A percentile compares a stretch with the other conserved stretches of the same genome.
These are phyloP conservation scores for Capniomyces stellatus DNA, from an alignment of 371 early-diverging fungal genomes.

Conservation along the genomic window DNA sequence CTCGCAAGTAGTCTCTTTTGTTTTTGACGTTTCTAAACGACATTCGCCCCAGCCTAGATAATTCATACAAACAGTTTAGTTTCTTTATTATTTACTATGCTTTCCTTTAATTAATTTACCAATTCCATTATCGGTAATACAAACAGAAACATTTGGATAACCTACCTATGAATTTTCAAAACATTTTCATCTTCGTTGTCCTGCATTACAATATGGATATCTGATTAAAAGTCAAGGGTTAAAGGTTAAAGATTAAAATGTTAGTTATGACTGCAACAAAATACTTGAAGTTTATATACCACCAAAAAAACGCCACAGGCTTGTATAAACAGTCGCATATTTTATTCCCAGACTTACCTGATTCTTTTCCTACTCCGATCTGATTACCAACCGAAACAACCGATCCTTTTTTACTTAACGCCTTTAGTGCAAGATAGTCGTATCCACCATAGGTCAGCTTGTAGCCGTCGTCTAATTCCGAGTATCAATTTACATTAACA, in stretches of 20 bases:
- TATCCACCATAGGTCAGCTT: conserved; percentile 97
- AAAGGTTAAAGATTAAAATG: too few relatives aligned
- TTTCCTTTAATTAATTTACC: not conserved
- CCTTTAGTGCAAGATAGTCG: conserved; percentile 95
- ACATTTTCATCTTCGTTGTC: not conserved
- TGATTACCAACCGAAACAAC: conserved; percentile 94
- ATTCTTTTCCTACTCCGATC: conserved; percentile 99
- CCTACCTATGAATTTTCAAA: conserved; percentile 1
- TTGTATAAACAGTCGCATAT: too few relatives aligned
- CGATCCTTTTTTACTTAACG: conserved; percentile 71
- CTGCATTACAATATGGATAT: conserved; percentile 2
- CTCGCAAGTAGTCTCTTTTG: conserved; percentile 92
- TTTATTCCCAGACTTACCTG: conserved; percentile 16
- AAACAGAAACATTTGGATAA: too few relatives aligned
- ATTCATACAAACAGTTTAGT: conserved; percentile 51
- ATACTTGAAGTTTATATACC: too few relatives aligned
- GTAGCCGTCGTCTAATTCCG: conserved; percentile 63
- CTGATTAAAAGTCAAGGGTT: too few relatives aligned
- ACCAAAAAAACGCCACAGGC: too few relatives aligned
- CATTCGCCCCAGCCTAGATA: conserved; percentile 86
- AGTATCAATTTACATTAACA: too few relatives aligned
- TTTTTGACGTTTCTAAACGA: conserved; percentile 96
- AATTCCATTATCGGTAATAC: not conserved
- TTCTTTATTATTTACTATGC: not conserved
- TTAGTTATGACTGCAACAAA: too few relatives aligned